phyloP scores from a whole-genome alignment of 306 rosid species.

The Inga oerstediana region DNA sequence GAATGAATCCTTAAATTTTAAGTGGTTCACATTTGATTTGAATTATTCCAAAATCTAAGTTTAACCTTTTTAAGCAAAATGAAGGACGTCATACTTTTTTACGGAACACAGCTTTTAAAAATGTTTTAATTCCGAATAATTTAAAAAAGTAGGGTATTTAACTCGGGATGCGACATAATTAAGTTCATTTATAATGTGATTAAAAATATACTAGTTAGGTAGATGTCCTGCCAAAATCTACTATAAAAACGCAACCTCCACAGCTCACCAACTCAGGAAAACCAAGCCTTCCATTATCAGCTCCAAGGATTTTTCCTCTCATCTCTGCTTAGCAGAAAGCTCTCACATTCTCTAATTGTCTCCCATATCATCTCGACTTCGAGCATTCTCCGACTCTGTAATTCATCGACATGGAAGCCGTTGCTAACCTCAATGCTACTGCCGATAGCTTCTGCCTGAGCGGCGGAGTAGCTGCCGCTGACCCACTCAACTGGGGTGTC shows the following conservation, averaged over 20 bases:
- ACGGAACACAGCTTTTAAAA: neutral
- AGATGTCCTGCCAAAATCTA: neutral
- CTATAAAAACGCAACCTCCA: neutral
- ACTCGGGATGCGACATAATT: neutral
- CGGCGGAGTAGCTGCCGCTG: constrained; percentile 3
- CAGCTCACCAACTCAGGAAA: constrained; percentile 5
- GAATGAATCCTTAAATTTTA: neutral
- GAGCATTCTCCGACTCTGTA: neutral
- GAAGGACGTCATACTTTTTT: neutral
- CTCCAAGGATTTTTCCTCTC: neutral
- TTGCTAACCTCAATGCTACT: constrained; percentile 22
- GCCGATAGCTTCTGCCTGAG: constrained; percentile 37
- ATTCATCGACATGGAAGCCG: constrained; percentile 41
- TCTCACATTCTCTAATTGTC: neutral
- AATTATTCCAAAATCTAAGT: neutral
- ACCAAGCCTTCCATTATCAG: neutral
- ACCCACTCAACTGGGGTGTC: constrained; percentile 72
- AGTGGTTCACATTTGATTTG: neutral
- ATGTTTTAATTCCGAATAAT: neutral
- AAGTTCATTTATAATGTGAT: neutral
- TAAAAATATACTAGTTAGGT: neutral
- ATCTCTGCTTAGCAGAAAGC: neutral
- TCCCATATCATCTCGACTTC: neutral
- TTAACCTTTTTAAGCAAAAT: neutral
- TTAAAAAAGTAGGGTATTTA: neutral